Conservation (phyloP, 2,329 filamentous ascomycete genomes). For the Colletotrichum melonis region DNA sequence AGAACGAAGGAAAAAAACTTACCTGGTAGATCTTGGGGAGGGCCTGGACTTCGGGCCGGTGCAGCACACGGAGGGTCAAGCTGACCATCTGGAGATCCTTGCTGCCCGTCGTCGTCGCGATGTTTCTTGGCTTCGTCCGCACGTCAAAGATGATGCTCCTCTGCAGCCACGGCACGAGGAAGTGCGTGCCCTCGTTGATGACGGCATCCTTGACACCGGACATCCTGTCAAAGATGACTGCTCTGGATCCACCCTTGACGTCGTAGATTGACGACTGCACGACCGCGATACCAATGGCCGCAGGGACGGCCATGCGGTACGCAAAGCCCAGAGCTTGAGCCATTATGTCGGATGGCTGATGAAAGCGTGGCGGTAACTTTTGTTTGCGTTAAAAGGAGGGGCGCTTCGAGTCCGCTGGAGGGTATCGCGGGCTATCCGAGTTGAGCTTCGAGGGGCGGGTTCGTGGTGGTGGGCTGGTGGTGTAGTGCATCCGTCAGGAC, state of each 20-base stretch:
- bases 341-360: slow-evolving; percentile 35
- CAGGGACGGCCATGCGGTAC: slow-evolving; percentile 79
- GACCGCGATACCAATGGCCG: slow-evolving; percentile 74
- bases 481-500: background rate
- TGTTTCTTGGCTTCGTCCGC: slow-evolving; percentile 95
- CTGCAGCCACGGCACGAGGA: slow-evolving; percentile 95
- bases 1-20: slow-evolving; percentile 40
- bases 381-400: background rate
- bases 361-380: background rate
- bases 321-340: slow-evolving; percentile 69
- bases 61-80: slow-evolving; percentile 93
- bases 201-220: slow-evolving; percentile 93
- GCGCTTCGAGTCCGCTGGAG: background rate
- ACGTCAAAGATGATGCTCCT: slow-evolving; percentile 96
- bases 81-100: slow-evolving; percentile 99
- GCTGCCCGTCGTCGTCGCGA: slow-evolving; percentile 95
- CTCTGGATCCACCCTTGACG: slow-evolving; percentile 92
- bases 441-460: background rate
- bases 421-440: slow-evolving; percentile 28
- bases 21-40: slow-evolving; percentile 99
- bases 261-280: slow-evolving; percentile 91
- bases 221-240: slow-evolving; percentile 97
- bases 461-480: slow-evolving; percentile 1
- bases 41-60: slow-evolving; percentile 91
- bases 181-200: slow-evolving; percentile 96